phyloP scores from a whole-genome alignment of 352 stramenopile genomes.

The Pythium graminicola region DNA sequence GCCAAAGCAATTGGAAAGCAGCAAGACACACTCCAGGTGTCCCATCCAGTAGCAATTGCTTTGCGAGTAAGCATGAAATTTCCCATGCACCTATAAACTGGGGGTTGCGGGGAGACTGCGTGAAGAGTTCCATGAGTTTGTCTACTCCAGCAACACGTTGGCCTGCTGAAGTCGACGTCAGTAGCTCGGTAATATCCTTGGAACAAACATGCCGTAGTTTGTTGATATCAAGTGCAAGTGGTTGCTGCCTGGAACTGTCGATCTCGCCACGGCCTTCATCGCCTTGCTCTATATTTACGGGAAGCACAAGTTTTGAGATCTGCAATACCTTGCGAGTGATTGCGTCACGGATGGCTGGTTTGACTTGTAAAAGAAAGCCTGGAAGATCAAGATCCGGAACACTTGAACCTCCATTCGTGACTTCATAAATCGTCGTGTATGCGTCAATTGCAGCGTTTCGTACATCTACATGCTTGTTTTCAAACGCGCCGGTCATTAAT shows the following conservation, averaged over 20 bases:
- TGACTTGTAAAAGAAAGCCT: constrained; percentile 52
- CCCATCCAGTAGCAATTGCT: constrained; percentile 56
- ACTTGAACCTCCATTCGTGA: constrained; percentile 38
- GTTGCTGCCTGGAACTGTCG: constrained; percentile 47
- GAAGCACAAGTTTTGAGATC: constrained; percentile 33
- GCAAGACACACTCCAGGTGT: constrained; percentile 41
- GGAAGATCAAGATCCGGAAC: constrained; percentile 44
- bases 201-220: constrained; percentile 53
- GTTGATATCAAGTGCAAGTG: constrained; percentile 49
- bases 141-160: constrained; percentile 52
- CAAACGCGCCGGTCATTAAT: constrained; percentile 46
- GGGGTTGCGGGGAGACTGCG: constrained; percentile 24
- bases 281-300: background rate
- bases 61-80: constrained; percentile 57
- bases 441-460: constrained; percentile 59
- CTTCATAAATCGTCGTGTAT: constrained; percentile 68
- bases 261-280: constrained; percentile 21
- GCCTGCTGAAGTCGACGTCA: constrained; percentile 34
- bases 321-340: constrained; percentile 73
- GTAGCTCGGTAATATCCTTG: constrained; percentile 40
- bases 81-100: constrained; percentile 63
- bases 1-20: constrained; percentile 47
- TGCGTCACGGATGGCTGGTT: constrained; percentile 60
- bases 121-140: constrained; percentile 42
- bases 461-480: constrained; percentile 82